These are phyloP conservation scores for Aspergillus conjunctus DNA, from an alignment of 495 filamentous ascomycete genomes.

Conservation along the genomic window DNA sequence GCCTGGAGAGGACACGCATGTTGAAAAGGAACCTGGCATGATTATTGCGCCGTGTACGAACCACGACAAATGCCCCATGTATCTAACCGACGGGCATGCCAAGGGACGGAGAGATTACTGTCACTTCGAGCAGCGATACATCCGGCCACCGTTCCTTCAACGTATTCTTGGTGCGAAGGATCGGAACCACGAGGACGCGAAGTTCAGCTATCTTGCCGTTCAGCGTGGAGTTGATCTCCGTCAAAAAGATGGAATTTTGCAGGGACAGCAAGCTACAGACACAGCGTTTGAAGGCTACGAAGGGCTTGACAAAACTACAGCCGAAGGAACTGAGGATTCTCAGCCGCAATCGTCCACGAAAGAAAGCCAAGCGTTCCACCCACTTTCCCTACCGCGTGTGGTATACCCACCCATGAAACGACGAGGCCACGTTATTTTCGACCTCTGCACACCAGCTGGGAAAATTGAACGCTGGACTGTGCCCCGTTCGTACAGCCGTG, in stretches of 20 bases:
- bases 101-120: constrained; percentile 84
- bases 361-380: constrained; percentile 40
- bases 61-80: constrained; percentile 88
- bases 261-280: constrained; percentile 47
- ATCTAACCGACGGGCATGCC: constrained; percentile 64
- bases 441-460: constrained; percentile 85
- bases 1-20: constrained; percentile 34
- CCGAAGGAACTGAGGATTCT: constrained; percentile 2
- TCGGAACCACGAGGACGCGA: constrained; percentile 85
- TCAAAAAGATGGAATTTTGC: constrained; percentile 39
- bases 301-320: constrained; percentile 25
- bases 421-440: constrained; percentile 81
- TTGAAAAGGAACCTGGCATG: constrained; percentile 74
- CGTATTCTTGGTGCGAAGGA: constrained; percentile 67
- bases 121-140: constrained; percentile 85
- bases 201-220: constrained; percentile 87
- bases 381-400: constrained; percentile 74
- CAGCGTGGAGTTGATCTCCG: constrained; percentile 68
- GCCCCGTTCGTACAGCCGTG: constrained; percentile 73
- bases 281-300: constrained; percentile 56
- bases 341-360: constrained; percentile 6
- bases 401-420: constrained; percentile 83
- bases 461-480: constrained; percentile 94
- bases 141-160: constrained; percentile 81
- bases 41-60: constrained; percentile 97